Conservation (phyloP, 1,284 basidiomycete genomes). For the Bjerkandera adusta region DNA sequence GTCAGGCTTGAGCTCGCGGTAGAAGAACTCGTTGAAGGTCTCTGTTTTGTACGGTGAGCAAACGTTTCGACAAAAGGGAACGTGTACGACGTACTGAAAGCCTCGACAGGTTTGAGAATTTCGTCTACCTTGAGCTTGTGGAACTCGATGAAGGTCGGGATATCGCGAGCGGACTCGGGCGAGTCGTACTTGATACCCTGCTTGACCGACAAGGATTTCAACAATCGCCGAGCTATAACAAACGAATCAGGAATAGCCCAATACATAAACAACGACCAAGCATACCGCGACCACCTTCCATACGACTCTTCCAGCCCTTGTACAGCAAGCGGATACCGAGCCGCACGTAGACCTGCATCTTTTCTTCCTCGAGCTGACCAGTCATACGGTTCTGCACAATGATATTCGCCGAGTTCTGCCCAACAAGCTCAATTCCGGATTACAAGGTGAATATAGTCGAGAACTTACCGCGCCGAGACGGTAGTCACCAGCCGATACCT, state of each 20-base stretch:
- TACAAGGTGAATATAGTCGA: constrained; percentile 11
- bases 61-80: not conserved
- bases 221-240: constrained; percentile 65
- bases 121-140: constrained; percentile 84
- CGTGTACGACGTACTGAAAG: constrained; percentile 63
- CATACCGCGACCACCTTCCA: constrained; percentile 87
- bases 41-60: constrained; percentile 41
- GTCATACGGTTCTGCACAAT: constrained; percentile 91
- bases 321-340: constrained; percentile 91
- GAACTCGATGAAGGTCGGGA: constrained; percentile 87
- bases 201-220: constrained; percentile 91
- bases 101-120: constrained; percentile 78
- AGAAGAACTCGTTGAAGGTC: constrained; percentile 91
- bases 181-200: constrained; percentile 94
- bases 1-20: constrained; percentile 82
- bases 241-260: not conserved
- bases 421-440: not conserved
- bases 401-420: constrained; percentile 91
- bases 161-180: constrained; percentile 82
- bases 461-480: constrained; percentile 80
- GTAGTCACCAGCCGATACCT: constrained; percentile 85
- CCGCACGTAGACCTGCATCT: constrained; percentile 95
- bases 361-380: constrained; percentile 94
- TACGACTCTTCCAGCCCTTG: constrained; percentile 86
- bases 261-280: constrained; percentile 8